Percentiles rank a stretch among this genome's conserved stretches.
phyloP scores from a whole-genome alignment of 805 yeast species.

The Scheffersomyces amazonensis region DNA sequence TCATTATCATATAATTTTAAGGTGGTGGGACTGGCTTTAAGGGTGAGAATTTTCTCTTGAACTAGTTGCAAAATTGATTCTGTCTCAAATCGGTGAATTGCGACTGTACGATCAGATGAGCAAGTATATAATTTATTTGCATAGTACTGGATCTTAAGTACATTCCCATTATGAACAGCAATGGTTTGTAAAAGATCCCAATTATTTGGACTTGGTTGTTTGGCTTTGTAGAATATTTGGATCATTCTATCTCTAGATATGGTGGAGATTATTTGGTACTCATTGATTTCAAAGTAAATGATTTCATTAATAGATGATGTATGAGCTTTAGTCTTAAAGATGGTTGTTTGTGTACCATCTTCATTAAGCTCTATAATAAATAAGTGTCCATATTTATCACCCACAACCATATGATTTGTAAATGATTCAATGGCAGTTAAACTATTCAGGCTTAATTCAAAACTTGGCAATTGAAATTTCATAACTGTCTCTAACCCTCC shows the following conservation, averaged over 20 bases:
- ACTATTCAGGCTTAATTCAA: constrained; percentile 36
- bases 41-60: constrained; percentile 47
- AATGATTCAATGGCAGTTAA: constrained; percentile 40
- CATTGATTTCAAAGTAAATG: constrained; percentile 25
- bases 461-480: constrained; percentile 17
- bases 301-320: constrained; percentile 51
- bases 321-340: constrained; percentile 43
- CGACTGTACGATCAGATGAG: constrained; percentile 60
- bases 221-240: constrained; percentile 43
- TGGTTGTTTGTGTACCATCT: constrained; percentile 8
- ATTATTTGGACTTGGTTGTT: constrained; percentile 2
- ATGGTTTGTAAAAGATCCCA: constrained; percentile 63
- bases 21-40: constrained; percentile 50
- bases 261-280: constrained; percentile 35
- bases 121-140: constrained; percentile 44
- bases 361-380: constrained; percentile 21
- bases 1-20: constrained; percentile 37
- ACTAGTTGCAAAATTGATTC: constrained; percentile 13
- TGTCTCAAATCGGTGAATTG: constrained; percentile 45
- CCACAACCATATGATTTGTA: constrained; percentile 30
- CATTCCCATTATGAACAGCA: constrained; percentile 55
- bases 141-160: constrained; percentile 33
- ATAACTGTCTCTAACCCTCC: constrained; percentile 7
- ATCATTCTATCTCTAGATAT: constrained; percentile 64
- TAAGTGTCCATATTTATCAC: constrained; percentile 50